These are phyloP conservation scores for Fusarium veterinarium DNA, from an alignment of 2,329 filamentous ascomycete genomes.

Conservation along the genomic window DNA sequence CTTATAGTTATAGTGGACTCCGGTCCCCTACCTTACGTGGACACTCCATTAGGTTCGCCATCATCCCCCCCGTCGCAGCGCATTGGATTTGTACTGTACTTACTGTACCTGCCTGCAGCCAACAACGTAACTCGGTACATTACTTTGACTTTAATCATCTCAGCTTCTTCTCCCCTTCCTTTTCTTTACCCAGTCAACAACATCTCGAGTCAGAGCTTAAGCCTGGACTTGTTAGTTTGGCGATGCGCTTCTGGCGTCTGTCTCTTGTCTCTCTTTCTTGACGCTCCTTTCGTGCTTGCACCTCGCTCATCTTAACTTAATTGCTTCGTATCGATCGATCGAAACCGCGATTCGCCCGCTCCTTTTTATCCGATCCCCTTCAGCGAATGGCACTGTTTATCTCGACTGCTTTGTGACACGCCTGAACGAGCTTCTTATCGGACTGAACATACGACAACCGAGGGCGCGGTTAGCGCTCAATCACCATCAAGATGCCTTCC, in stretches of 20 bases:
- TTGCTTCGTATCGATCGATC: conserved; percentile 25
- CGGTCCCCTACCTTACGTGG: conserved; percentile 47
- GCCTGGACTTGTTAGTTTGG: conserved; percentile 28
- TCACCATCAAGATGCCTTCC: conserved; percentile 48
- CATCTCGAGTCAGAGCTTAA: conserved; percentile 12
- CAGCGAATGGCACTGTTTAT: conserved; percentile 31
- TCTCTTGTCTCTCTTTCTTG: conserved; percentile 42
- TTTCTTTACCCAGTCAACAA: conserved; percentile 7
- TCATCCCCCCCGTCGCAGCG: conserved; percentile 35
- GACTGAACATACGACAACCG: conserved; percentile 19
- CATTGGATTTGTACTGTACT: conserved; percentile 17
- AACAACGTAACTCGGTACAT: conserved; percentile 9
- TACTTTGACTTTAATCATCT: conserved; percentile 15
- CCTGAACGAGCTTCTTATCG: conserved; percentile 3
- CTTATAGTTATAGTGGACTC: conserved; percentile 36
- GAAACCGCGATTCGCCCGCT: conserved; percentile 27
- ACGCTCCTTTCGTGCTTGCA: conserved; percentile 41
- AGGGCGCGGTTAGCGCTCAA: conserved; percentile 36
- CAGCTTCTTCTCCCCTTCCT: conserved; percentile 15
- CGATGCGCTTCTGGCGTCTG: conserved; percentile 38
- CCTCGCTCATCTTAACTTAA: conserved; percentile 25
- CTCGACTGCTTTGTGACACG: conserved; percentile 13
- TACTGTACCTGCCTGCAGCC: conserved; percentile 2
- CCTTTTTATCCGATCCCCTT: conserved; percentile 27
- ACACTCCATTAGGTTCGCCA: conserved; percentile 40